Percentiles rank a stretch among this genome's conserved stretches.
phyloP scores from a whole-genome alignment of 2,329 filamentous ascomycete species.

The Simplicillium aogashimaense region DNA sequence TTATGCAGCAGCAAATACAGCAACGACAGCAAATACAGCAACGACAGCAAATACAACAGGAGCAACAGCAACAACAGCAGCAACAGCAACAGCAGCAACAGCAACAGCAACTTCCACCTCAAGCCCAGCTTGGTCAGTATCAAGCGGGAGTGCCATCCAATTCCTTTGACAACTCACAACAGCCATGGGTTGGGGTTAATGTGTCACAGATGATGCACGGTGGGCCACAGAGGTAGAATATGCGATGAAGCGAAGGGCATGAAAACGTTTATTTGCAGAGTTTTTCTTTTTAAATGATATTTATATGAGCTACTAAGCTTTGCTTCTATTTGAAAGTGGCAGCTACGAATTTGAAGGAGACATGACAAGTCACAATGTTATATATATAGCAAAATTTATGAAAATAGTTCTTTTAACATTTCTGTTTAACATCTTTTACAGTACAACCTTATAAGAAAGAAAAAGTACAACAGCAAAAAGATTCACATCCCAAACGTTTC shows the following conservation, averaged over 20 bases:
- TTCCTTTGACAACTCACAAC: conserved; percentile 3
- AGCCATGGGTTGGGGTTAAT: conserved; percentile 12
- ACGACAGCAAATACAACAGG: conserved; percentile 13
- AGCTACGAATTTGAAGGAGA: no score
- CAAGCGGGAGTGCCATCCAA: conserved; percentile 5
- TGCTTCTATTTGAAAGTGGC: no score
- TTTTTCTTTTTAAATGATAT: no score
- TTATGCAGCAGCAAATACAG: conserved; percentile 21
- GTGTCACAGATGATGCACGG: conserved; percentile 12
- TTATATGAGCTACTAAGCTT: no score
- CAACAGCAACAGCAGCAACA: conserved; percentile 22
- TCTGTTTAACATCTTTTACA: conserved; percentile 5
- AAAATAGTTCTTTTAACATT: conserved; percentile 3
- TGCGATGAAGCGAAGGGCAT: no score
- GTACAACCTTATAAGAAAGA: conserved; percentile 4
- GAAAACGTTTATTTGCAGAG: no score
- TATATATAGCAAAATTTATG: no score
- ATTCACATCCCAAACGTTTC: no score
- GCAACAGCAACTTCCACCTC: conserved; percentile 15
- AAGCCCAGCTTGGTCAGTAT: conserved; percentile 10
- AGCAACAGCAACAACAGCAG: conserved; percentile 18
- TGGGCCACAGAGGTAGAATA: conserved; percentile 1
- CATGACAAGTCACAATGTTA: no score
- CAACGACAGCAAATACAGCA: conserved; percentile 22
- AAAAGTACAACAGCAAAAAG: conserved; percentile 1